Evolutionary conservation across 805 yeast species (phyloP), one percentile per base, ranked within the genome.

Genomic region (Wickerhamomyces hampshirensis): DNA sequence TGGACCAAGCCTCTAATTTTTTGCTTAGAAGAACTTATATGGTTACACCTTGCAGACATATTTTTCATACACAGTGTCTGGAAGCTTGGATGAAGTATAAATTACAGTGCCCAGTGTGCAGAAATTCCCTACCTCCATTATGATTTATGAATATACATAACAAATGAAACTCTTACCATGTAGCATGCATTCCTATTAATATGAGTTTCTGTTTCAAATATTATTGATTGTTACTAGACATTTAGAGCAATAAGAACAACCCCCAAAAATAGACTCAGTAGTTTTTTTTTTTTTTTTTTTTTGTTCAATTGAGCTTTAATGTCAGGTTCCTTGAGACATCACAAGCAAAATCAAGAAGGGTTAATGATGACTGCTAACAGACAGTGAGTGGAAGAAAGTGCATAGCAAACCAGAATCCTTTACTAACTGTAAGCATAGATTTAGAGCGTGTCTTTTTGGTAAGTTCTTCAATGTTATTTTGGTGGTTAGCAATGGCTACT

Each of bases 61-160:
- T 87, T 8, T 91, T 88, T 72, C 97, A 89, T 55, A 73, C 86
- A 2, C 79, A 74, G n/a, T 89, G 98, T 62, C 64, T 91, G 44
- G 94, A 85, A 54, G 77, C 73, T 43, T 91, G 97, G 97, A 87
- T 91, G 96, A 75, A 80, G 56, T 84, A 86, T 56, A 85, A 88
- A 51, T 61, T 91, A 34, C 96, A 88, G 53, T 91, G 98, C 61
- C 98, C 98, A 1, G 89, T 88, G 6, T 91, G 98, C 60, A 72
- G 97, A 51, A 75, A 77, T 38, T 73, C 86, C 16, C 63, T 91
- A 28, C 97, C 97, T 2, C 96, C 96, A 1, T 63, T 84, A 35
- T 86, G 59, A 61, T 11, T n/a, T n/a, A n/a, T n/a, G n/a, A n/a
- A n/a, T n/a, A n/a, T n/a, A n/a, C n/a, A n/a, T n/a, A n/a, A n/a